Evolutionary conservation across 768 basidiomycete genomes (phyloP), one percentile per base, ranked within the genome.

Genomic region (Amylocystis lapponica): DNA sequence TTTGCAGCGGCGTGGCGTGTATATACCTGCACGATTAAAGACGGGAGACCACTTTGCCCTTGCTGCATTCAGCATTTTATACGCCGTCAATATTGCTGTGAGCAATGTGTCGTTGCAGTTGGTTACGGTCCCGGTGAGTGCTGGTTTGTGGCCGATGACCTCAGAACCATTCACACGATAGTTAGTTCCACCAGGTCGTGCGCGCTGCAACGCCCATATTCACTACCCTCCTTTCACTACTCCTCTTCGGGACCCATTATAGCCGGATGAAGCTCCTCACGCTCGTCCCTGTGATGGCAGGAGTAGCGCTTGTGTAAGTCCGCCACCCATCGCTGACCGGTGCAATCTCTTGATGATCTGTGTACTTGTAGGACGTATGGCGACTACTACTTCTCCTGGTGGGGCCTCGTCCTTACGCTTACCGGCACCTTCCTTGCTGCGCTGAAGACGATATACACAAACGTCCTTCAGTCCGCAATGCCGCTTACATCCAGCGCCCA

Each of bases 141-240:
- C 5, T 13, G 36, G 14, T 27, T 17, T 36, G 27, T 30, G 26
- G 20, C 26, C 4, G 4, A 20, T 27, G 34, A 14, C 14, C 20
- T 6, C 22, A 4, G 34, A 7, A 27, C 14, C 11, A 6, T 1
- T n/a, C 30, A 33, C 16, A 45, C 41, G 34, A 14, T n/a, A n/a
- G n/a, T n/a, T 49, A 96, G 92, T 96, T 99, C 58, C 96, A 98
- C 62, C 95, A 98, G 71, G 91, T 98, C 43, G 83, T 98, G 27
- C 86, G 96, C 22, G 89, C 93, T 4, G 78, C 87, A 16, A 86
- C 95, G 0, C 95, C 96, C 0, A 74, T 98, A 39, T 97, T 98
- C 68, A 94, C 89, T 19, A 83, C 96, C 53, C 39, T 82, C 27
- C 74, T 97, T 41, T 81, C 92, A 0, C 68, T 74, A 40, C 47